Conservation (phyloP, 495 filamentous ascomycete species). For the Hypoxylon lienhwacheense region DNA sequence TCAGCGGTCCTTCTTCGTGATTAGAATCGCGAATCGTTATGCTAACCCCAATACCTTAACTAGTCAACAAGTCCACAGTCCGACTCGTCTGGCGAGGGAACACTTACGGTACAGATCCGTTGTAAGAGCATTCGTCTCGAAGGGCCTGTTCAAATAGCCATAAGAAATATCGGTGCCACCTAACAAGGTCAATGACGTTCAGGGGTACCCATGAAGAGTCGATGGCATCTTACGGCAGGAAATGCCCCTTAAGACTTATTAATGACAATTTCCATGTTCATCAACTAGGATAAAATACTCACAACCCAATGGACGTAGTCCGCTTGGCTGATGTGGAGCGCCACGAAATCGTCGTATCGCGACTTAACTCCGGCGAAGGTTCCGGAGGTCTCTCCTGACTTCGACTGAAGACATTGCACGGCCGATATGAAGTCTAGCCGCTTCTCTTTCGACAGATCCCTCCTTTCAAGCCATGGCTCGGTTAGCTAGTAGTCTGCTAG, state of each 20-base stretch:
- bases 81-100: slow-evolving; percentile 1
- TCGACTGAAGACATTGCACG: slow-evolving; percentile 45
- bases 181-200: slow-evolving; percentile 23
- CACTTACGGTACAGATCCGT: slow-evolving; percentile 44
- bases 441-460: slow-evolving; percentile 36
- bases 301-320: slow-evolving; percentile 49
- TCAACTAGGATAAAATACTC: slow-evolving; percentile 8
- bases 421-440: slow-evolving; percentile 47
- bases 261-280: not conserved
- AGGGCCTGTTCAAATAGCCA: slow-evolving; percentile 46
- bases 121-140: slow-evolving; percentile 42
- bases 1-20: slow-evolving; percentile 4
- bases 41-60: slow-evolving; percentile 46
- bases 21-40: not conserved
- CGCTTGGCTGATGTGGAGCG: slow-evolving; percentile 39
- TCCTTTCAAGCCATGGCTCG: slow-evolving; percentile 10
- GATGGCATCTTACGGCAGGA: slow-evolving; percentile 19
- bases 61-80: slow-evolving; percentile 7
- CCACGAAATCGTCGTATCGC: slow-evolving; percentile 53
- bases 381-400: slow-evolving; percentile 34
- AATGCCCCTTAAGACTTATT: slow-evolving; percentile 33
- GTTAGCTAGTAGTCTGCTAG: not conserved
- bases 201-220: not conserved
- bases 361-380: slow-evolving; percentile 45
- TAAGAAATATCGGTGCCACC: slow-evolving; percentile 51